Conservation (phyloP, 2,329 filamentous ascomycete genomes). For the Diaporthe vaccinii region DNA sequence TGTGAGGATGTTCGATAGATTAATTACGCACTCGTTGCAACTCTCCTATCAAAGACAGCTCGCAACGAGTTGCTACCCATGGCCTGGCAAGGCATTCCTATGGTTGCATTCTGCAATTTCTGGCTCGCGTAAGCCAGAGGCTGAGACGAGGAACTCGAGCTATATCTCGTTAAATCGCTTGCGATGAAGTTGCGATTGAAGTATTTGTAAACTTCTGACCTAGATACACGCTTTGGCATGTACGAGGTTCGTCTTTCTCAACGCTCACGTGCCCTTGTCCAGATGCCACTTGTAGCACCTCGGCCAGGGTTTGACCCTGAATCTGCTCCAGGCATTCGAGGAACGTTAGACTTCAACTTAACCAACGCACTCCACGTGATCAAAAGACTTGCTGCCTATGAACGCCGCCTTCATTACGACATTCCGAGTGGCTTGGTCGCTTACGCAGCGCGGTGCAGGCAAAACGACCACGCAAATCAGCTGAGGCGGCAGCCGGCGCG, state of each 20-base stretch:
- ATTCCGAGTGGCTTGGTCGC: conserved; percentile 17
- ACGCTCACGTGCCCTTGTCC: not conserved
- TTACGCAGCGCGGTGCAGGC: conserved; percentile 13
- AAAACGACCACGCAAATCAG: not conserved
- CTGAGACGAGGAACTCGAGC: not conserved
- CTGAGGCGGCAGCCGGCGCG: conserved; percentile 5
- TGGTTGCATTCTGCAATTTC: not conserved
- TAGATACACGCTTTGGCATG: not conserved
- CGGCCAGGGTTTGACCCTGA: not conserved
- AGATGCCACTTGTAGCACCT: not conserved
- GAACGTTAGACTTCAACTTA: not conserved
- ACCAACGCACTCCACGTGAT: not conserved
- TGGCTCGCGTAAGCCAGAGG: not conserved
- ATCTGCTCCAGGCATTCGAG: not conserved
- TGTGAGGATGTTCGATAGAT: not conserved
- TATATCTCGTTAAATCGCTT: not conserved
- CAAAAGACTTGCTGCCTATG: not conserved
- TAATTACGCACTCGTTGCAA: not conserved
- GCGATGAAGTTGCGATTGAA: not conserved
- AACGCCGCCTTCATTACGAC: not conserved
- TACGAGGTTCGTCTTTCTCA: not conserved
- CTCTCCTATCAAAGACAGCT: not conserved
- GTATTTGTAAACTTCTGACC: not conserved
- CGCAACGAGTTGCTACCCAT: not conserved
- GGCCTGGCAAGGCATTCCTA: not conserved